phyloP scores from a whole-genome alignment of 208 protist species.

The Naegleria lovaniensis region DNA sequence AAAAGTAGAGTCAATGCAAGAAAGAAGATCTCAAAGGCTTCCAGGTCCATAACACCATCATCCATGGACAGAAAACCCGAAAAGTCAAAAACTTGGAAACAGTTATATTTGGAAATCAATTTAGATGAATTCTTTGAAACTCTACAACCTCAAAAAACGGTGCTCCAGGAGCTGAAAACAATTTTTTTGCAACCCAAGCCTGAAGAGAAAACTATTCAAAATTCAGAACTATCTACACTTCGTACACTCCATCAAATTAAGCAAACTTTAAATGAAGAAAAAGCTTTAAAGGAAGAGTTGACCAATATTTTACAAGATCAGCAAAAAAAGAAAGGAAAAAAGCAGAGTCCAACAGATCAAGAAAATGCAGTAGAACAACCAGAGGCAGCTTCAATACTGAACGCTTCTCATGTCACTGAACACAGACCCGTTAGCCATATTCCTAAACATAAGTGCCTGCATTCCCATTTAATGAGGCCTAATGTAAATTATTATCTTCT shows the following conservation, averaged over 20 bases:
- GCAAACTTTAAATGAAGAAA: not conserved
- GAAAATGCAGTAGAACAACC: not conserved
- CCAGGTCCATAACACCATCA: no score
- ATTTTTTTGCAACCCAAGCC: not conserved
- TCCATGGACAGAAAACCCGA: not conserved
- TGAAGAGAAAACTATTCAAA: not conserved
- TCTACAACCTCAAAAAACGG: not conserved
- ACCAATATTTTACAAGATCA: not conserved
- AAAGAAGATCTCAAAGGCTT: not conserved
- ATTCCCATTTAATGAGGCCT: not conserved
- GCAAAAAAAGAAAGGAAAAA: not conserved
- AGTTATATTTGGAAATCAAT: constrained; percentile 5
- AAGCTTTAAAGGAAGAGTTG: not conserved
- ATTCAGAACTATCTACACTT: not conserved
- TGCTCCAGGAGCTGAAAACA: not conserved
- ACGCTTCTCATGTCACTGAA: not conserved
- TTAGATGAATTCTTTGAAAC: constrained; percentile 1
- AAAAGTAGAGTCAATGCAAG: not conserved
- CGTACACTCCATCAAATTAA: not conserved
- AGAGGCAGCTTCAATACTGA: not conserved
- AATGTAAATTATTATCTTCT: constrained; percentile 25
- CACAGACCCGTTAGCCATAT: not conserved
- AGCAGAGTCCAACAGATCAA: not conserved
- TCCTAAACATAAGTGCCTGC: not conserved
- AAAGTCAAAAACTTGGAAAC: constrained; percentile 1